phyloP scores from a whole-genome alignment of 176 grass and related monocot species.

The Stipa capillata region DNA sequence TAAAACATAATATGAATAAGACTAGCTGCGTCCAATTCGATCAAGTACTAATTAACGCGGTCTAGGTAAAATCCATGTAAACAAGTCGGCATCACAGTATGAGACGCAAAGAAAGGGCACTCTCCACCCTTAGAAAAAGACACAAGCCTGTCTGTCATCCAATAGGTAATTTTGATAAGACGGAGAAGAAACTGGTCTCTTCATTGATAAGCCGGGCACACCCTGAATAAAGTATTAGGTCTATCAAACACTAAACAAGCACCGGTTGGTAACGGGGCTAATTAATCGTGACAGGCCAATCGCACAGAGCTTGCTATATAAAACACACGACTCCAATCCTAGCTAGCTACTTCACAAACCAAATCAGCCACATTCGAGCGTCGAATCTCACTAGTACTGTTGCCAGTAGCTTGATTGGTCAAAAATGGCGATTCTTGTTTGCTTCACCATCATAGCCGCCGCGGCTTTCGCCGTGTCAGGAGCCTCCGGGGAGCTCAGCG shows the following conservation, averaged over 20 bases:
- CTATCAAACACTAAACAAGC: constrained; percentile 15
- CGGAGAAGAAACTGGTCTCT: constrained; percentile 16
- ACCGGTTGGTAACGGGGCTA: not conserved
- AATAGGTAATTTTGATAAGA: not conserved
- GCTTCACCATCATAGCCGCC: not conserved
- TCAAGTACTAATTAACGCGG: no score
- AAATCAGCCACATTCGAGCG: not conserved
- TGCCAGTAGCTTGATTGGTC: not conserved
- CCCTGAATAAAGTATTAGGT: not conserved
- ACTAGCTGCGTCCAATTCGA: no score
- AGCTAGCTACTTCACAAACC: no score
- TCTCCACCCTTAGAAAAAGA: not conserved
- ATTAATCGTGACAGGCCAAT: constrained; percentile 13
- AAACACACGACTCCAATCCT: constrained; percentile 4
- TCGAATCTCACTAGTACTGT: not conserved
- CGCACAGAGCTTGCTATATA: not conserved
- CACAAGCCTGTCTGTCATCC: not conserved
- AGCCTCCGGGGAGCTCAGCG: constrained; percentile 19
- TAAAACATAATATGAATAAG: not conserved
- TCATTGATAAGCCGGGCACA: constrained; percentile 3
- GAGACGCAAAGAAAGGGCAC: not conserved
- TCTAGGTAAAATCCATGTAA: not conserved
- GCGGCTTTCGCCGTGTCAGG: not conserved
- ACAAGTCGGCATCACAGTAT: not conserved
- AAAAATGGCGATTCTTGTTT: not conserved